These are phyloP conservation scores for Sarocladium strictum DNA, from an alignment of 2,329 filamentous ascomycete species.

Conservation along the genomic window DNA sequence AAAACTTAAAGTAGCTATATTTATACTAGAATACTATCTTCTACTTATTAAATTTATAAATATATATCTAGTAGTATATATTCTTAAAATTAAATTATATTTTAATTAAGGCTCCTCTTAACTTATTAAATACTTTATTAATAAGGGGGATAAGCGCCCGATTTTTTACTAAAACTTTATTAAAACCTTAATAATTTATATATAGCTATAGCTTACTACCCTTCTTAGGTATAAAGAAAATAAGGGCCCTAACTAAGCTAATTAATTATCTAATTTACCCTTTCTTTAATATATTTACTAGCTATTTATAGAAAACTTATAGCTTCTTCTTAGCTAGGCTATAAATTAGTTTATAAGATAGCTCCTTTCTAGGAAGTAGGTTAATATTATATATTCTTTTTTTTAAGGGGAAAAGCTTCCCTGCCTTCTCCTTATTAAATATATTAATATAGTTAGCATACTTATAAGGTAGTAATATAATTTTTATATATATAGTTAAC, in stretches of 20 bases:
- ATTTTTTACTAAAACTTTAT: constrained; percentile 22
- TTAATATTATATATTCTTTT: constrained; percentile 12
- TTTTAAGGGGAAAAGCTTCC: not conserved
- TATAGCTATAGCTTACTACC: constrained; percentile 16
- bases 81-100: constrained; percentile 14
- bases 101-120: constrained; percentile 14
- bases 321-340: constrained; percentile 12
- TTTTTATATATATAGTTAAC: no score
- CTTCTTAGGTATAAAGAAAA: constrained; percentile 19
- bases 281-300: constrained; percentile 12
- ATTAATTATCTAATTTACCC: constrained; percentile 13
- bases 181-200: constrained; percentile 21
- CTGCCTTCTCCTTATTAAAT: no score
- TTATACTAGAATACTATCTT: constrained; percentile 26
- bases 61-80: constrained; percentile 25
- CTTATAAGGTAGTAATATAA: not conserved
- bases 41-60: constrained; percentile 25
- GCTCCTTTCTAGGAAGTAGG: not conserved
- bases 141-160: constrained; percentile 18
- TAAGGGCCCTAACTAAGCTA: constrained; percentile 9
- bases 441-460: constrained; percentile 1
- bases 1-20: constrained; percentile 27
- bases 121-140: constrained; percentile 16
- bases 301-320: constrained; percentile 7
- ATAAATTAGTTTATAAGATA: constrained; percentile 11